Evolutionary conservation across 192 early-diverging fungal species (phyloP), one percentile per base, ranked within the genome.

Genomic region (Thoreauomyces humboldtii): DNA sequence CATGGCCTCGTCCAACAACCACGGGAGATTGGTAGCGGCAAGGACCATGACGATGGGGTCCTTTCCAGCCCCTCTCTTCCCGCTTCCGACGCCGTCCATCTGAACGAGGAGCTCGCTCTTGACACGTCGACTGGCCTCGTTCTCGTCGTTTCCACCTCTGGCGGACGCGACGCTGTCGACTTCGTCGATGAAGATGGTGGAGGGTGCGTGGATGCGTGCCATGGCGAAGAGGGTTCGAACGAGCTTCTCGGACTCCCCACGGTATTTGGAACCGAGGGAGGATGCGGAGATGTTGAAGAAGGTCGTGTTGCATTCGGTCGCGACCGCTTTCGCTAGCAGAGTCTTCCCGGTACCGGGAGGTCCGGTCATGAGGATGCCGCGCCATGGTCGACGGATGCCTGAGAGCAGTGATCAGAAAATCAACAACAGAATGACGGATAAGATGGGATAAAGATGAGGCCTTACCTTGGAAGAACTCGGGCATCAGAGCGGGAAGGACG

Each of bases 341-440:
- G 94, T 95, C 62, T 97, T 97, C 12, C 95, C 95, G 0, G 92
- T 94, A 5, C 94, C 94, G 0, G 92, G 92, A 4, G 92, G 92
- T 0, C 90, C 92, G 7, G 71, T 72, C 80, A 84, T 83, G 14
- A 84, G 59, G 14, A 84, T 78, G 4, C 82, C 82, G 41, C 81
- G 81, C 82, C 81, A 83, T 21, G 81, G 81, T 24, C 81, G 45
- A 34, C 78, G 61, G 42, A 80, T 80, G 15, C 70, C 52, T 62
- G n/a, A 63, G 9, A 9, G 11, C 38, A 9, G 17, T 41, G 17
- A 12, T n/a, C n/a, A n/a, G n/a, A n/a, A 41, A 12, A 41, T 41
- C 17, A 41, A 17, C 38, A 12, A 41, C 38, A 41, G 38, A 17
- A 17, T 9, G 38, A 9, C 17, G 11, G 11, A 41, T 41, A 17